Conservation (phyloP, 768 basidiomycete species). For the Rhodotorula kratochvilovae region DNA sequence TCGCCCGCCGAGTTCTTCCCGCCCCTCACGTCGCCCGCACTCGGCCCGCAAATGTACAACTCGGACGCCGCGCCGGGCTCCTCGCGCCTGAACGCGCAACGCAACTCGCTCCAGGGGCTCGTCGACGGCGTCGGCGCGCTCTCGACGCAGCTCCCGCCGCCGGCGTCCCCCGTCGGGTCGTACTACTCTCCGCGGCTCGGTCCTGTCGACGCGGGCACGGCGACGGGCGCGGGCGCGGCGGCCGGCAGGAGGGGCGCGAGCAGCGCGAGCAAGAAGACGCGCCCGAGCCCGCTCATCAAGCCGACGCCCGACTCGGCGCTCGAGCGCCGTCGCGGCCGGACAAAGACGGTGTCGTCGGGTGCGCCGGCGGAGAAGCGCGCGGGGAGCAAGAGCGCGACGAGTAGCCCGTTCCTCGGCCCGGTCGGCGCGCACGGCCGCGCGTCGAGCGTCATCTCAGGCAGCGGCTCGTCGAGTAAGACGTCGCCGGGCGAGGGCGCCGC, state of each 20-base stretch:
- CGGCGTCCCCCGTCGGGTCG: not conserved
- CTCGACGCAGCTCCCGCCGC: conserved; percentile 20
- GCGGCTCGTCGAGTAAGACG: conserved; percentile 3
- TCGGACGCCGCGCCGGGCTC: conserved; percentile 4
- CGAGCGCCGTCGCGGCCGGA: not conserved
- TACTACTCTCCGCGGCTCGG: conserved; percentile 26
- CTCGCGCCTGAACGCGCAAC: conserved; percentile 14
- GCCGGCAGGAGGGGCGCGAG: conserved; percentile 26
- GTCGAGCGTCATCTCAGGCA: not conserved
- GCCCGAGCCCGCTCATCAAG: conserved; percentile 39
- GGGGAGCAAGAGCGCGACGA: conserved; percentile 26
- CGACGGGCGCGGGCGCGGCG: conserved; percentile 2
- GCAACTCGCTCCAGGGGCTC: conserved; percentile 38
- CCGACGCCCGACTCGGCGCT: conserved; percentile 17
- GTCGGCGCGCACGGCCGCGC: not conserved
- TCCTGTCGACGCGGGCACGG: conserved; percentile 9
- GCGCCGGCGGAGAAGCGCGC: not conserved
- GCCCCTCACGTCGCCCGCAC: conserved; percentile 39
- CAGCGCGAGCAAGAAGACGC: conserved; percentile 23
- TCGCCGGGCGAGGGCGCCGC: not conserved
- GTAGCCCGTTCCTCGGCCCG: conserved; percentile 23
- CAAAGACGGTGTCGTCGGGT: conserved; percentile 8
- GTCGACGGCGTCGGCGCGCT: conserved; percentile 34
- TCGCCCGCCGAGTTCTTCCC: conserved; percentile 40
- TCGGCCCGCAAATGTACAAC: conserved; percentile 37